Base-by-base conservation (phyloP, 768 basidiomycete genomes). In the Chalciporus piperatus region DNA sequence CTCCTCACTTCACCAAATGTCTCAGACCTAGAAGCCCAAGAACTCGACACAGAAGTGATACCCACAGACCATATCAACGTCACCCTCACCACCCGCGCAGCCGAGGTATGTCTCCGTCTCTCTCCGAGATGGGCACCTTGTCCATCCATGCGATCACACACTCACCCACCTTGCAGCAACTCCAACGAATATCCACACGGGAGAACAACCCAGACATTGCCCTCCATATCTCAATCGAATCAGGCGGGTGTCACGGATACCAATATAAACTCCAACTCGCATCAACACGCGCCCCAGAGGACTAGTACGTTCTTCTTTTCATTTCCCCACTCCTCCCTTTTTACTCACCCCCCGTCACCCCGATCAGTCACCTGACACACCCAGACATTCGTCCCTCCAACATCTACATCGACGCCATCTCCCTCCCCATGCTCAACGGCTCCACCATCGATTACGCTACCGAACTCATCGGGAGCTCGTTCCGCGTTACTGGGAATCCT, bases 231-330 rank as follows among this genome's bases (percentile, higher is more conserved):
- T 75, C 84, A 1, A 92, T 98, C 22, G 93, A 97, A 61, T 91
- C 88, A 11, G 96, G 96, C 11, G 96, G 96, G n/a, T 98, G 96
- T 63, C 95, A 98, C 66, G 96, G 96, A 33, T 98, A 98, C 68
- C 93, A 97, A 62, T 97, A 98, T 70, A 95, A 90, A 59, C 82
- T 98, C 79, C 84, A 87, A 49, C 77, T 98, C 4, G 86, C 89
- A 3, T 76, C 75, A 33, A 69, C 72, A 40, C 75, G 76, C 14
- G 73, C 77, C 25, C 75, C 76, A 6, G 92, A 94, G 56, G 94
- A 97, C 70, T 97, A 94, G 94, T 95, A 65, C 65, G 91, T 74
- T 22, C n/a, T n/a, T n/a, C n/a, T n/a, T 22, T 4, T 22, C 4
- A 2, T 22, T 22, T 4, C 13, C 1, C 6, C 1, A 14, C 27